phyloP scores from a whole-genome alignment of 768 basidiomycete genomes.

The Phaffia australis region DNA sequence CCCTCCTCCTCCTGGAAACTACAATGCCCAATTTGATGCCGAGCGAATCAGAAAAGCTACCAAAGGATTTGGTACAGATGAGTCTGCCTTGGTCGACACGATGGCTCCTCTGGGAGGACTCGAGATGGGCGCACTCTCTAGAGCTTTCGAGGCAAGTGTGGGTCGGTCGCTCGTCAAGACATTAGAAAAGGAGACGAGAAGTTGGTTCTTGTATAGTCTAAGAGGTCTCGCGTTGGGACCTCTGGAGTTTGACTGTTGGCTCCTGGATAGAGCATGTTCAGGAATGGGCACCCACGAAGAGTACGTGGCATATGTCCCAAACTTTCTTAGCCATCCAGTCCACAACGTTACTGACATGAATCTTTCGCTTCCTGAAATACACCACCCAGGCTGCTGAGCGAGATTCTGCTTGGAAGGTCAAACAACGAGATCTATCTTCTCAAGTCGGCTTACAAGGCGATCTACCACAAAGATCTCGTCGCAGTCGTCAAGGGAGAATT shows the following conservation, averaged over 20 bases:
- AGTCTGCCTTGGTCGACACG: conserved; percentile 34
- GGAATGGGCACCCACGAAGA: conserved; percentile 21
- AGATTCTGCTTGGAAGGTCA: conserved; percentile 36
- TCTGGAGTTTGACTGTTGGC: conserved; percentile 17
- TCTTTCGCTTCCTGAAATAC: too few relatives aligned
- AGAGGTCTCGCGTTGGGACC: conserved; percentile 19
- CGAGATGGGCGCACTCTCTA: conserved; percentile 35
- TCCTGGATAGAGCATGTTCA: conserved; percentile 2
- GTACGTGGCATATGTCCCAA: not conserved
- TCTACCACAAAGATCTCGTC: conserved; percentile 35
- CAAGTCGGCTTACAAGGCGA: conserved; percentile 35
- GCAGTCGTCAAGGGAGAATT: conserved; percentile 36
- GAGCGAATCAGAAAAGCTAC: conserved; percentile 39
- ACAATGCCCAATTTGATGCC: conserved; percentile 36
- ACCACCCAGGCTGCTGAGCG: conserved; percentile 32
- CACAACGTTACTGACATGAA: too few relatives aligned
- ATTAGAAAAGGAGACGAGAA: conserved; percentile 38
- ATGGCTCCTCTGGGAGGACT: conserved; percentile 35
- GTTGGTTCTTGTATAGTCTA: conserved; percentile 30
- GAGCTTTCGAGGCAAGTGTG: conserved; percentile 36
- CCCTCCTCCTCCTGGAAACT: conserved; percentile 29
- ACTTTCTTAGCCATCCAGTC: too few relatives aligned
- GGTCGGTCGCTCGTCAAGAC: conserved; percentile 34
- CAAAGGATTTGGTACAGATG: conserved; percentile 39
- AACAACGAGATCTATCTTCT: conserved; percentile 38